Evolutionary conservation across 2,329 filamentous ascomycete genomes (phyloP).

Genomic region (Colletotrichum echinochloae): DNA sequence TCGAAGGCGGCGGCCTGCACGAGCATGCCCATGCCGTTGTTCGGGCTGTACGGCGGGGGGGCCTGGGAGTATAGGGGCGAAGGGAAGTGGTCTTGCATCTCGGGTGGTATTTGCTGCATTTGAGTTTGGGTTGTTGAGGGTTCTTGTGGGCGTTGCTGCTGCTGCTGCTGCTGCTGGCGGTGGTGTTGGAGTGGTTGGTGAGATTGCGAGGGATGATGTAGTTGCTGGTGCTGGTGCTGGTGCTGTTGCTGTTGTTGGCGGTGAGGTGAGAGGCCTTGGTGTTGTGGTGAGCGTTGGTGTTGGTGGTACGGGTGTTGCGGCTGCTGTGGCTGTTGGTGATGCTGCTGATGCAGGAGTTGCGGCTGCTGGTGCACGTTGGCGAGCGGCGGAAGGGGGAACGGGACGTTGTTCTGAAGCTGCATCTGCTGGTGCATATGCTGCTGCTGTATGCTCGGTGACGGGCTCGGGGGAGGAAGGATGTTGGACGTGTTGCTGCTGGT

Average conservation of each 20-base stretch:
- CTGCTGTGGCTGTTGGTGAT: not conserved
- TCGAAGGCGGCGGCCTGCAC: conserved; percentile 54
- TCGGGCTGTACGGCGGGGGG: conserved; percentile 42
- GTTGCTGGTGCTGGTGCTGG: conserved; percentile 22
- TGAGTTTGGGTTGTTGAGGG: conserved; percentile 27
- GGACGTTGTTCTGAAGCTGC: conserved; percentile 21
- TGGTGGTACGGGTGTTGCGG: conserved; percentile 16
- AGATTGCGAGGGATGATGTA: not conserved
- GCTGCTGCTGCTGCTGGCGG: conserved; percentile 7
- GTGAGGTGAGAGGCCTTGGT: not conserved
- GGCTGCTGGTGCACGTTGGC: conserved; percentile 18
- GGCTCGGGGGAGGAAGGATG: conserved; percentile 43
- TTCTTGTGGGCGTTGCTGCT: conserved; percentile 24
- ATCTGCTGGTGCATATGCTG: conserved; percentile 25
- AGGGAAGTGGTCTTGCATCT: conserved; percentile 38
- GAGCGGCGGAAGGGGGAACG: conserved; percentile 31
- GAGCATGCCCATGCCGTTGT: conserved; percentile 55
- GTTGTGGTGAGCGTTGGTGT: not conserved
- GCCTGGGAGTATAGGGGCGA: conserved; percentile 41
- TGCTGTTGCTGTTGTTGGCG: conserved; percentile 20
- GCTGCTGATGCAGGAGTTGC: conserved; percentile 17
- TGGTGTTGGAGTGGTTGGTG: not conserved
- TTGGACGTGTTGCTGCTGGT: conserved; percentile 37
- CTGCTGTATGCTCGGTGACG: conserved; percentile 30
- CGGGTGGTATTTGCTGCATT: conserved; percentile 40